Percentiles rank a stretch among this genome's conserved stretches.
Conservation (phyloP, 495 filamentous ascomycete genomes). For the Penicillium egyptiacum region DNA sequence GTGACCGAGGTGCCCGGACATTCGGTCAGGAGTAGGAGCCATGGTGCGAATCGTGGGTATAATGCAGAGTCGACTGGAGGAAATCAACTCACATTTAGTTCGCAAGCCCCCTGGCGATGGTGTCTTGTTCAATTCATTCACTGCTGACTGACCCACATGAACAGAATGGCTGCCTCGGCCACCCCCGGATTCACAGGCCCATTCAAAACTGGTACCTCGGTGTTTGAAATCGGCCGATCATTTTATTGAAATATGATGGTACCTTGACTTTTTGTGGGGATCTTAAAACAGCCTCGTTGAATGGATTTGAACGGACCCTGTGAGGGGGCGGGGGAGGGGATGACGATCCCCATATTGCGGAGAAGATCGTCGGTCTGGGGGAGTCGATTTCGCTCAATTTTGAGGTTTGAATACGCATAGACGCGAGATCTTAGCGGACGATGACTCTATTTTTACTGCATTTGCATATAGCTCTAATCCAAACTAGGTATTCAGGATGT, state of each 20-base stretch:
- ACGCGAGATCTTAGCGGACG: background rate
- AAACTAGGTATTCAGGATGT: background rate
- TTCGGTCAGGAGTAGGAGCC: slow-evolving; percentile 9
- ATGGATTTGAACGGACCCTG: background rate
- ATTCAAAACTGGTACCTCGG: slow-evolving; percentile 5
- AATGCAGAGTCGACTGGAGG: background rate
- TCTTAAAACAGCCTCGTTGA: background rate
- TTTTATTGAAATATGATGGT: background rate
- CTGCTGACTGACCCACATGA: slow-evolving; percentile 1
- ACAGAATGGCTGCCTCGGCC: slow-evolving; percentile 10
- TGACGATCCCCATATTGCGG: slow-evolving; percentile 11
- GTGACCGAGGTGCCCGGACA: slow-evolving; percentile 20
- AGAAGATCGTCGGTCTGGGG: slow-evolving; percentile 3
- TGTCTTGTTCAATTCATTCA: slow-evolving; percentile 2
- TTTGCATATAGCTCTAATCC: background rate
- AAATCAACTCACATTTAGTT: background rate
- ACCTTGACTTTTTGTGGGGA: background rate
- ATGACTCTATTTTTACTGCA: background rate
- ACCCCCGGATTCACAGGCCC: background rate
- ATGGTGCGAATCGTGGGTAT: slow-evolving; percentile 1
- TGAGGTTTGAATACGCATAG: background rate
- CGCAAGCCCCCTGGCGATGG: background rate
- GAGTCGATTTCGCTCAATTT: background rate
- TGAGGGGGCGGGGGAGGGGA: background rate
- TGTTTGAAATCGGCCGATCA: slow-evolving; percentile 4